Evolutionary conservation across 345 rosid species (phyloP).

Genomic region (Eucalyptus paniculata): DNA sequence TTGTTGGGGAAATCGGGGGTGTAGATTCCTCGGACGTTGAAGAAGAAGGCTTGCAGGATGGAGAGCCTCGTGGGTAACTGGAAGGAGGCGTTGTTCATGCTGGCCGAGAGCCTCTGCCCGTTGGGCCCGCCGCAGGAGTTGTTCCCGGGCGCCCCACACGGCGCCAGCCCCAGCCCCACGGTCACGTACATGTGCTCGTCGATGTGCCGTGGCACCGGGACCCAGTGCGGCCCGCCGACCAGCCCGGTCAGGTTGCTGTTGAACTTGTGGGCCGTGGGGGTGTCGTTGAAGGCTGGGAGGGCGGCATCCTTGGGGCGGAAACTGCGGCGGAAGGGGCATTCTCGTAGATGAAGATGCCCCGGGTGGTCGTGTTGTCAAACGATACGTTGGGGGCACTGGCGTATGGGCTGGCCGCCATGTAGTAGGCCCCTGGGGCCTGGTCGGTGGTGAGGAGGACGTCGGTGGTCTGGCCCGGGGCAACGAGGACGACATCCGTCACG

Average conservation of each 20-base stretch:
- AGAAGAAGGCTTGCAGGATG: slow-evolving; percentile 44
- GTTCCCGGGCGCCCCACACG: slow-evolving; percentile 19
- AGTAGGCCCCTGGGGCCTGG: slow-evolving; percentile 52
- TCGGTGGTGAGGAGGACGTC: slow-evolving; percentile 56
- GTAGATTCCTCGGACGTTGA: slow-evolving; percentile 46
- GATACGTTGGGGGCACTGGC: slow-evolving; percentile 19
- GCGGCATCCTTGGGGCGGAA: slow-evolving; percentile 40
- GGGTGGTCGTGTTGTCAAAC: slow-evolving; percentile 53
- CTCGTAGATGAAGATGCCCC: slow-evolving; percentile 44
- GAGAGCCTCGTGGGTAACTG: slow-evolving; percentile 35
- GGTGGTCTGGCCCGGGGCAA: slow-evolving; percentile 71
- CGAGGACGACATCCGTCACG: slow-evolving; percentile 44
- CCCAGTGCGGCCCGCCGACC: slow-evolving; percentile 37
- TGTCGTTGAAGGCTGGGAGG: slow-evolving; percentile 55
- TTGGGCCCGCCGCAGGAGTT: slow-evolving; percentile 26
- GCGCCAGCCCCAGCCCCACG: slow-evolving; percentile 31
- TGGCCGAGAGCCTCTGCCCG: slow-evolving; percentile 38
- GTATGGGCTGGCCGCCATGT: slow-evolving; percentile 76
- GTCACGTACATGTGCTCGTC: slow-evolving; percentile 69
- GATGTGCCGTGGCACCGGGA: slow-evolving; percentile 49
- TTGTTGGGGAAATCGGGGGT: slow-evolving; percentile 55
- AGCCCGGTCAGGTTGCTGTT: slow-evolving; percentile 36
- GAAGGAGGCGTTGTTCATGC: slow-evolving; percentile 75
- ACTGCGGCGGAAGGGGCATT: background rate
- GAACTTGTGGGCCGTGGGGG: slow-evolving; percentile 59